These are phyloP conservation scores for Fusarium cyanostomum DNA, from an alignment of 2,329 filamentous ascomycete species.

Conservation along the genomic window DNA sequence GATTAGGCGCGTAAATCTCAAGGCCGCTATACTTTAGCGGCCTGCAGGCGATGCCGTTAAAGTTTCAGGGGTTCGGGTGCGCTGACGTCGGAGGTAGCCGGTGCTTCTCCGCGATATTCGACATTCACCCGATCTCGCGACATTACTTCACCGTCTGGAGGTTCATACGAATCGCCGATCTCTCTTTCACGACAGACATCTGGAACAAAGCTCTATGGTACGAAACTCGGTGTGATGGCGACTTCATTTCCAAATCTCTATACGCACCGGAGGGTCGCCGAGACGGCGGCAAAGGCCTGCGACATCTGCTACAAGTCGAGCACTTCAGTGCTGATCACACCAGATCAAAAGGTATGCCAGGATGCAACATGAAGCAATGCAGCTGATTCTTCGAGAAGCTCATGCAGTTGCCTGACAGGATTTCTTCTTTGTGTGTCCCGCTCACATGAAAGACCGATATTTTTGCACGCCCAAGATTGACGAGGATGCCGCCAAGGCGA, in stretches of 20 bases:
- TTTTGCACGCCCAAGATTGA: conserved; percentile 83
- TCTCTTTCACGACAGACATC: background rate
- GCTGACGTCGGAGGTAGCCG: conserved; percentile 27
- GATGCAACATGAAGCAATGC: background rate
- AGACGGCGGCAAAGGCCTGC: conserved; percentile 83
- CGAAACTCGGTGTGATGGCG: conserved; percentile 51
- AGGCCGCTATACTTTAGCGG: conserved; percentile 13
- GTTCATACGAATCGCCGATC: background rate
- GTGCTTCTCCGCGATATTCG: conserved; percentile 27
- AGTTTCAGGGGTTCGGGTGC: conserved; percentile 13
- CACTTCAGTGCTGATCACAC: conserved; percentile 85
- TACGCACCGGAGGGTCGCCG: conserved; percentile 86
- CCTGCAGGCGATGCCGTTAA: conserved; percentile 19
- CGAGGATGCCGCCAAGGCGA: conserved; percentile 70
- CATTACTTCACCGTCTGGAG: conserved; percentile 1
- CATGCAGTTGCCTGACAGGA: conserved; percentile 57
- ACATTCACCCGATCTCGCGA: conserved; percentile 11
- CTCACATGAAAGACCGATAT: conserved; percentile 82
- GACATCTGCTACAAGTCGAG: conserved; percentile 92
- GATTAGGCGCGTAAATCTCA: conserved; percentile 4
- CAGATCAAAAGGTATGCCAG: conserved; percentile 79
- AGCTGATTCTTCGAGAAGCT: conserved; percentile 14
- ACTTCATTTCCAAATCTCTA: conserved; percentile 77
- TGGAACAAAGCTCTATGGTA: background rate
- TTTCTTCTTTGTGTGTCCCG: conserved; percentile 90